Percentiles rank a stretch among this genome's conserved stretches.
These are phyloP conservation scores for Oidium heveae DNA, from an alignment of 2,329 filamentous ascomycete species.

Conservation along the genomic window DNA sequence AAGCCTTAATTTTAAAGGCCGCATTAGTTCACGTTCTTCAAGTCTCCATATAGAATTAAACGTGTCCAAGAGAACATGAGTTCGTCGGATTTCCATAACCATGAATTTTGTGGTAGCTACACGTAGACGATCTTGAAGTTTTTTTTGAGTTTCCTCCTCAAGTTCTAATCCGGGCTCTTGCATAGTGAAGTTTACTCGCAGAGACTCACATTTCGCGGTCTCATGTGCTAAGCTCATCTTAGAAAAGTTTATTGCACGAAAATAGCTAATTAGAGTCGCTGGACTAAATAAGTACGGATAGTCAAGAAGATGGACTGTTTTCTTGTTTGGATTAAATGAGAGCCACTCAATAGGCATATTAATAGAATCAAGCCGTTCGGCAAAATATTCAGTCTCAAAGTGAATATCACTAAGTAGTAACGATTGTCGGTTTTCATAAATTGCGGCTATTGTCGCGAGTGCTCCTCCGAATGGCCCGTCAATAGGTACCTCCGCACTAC, in stretches of 20 bases:
- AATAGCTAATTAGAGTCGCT: slow-evolving; percentile 52
- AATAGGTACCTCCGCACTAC: slow-evolving; percentile 40
- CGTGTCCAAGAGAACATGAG: slow-evolving; percentile 43
- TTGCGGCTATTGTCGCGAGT: slow-evolving; percentile 42
- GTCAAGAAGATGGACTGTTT: slow-evolving; percentile 49
- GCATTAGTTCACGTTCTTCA: slow-evolving; percentile 54
- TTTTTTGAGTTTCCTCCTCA: slow-evolving; percentile 30
- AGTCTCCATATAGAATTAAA: slow-evolving; percentile 80
- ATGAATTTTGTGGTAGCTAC: slow-evolving; percentile 46
- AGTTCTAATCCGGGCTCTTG: slow-evolving; percentile 28
- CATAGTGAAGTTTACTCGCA: slow-evolving; percentile 26
- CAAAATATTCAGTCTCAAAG: slow-evolving; percentile 52
- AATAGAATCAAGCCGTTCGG: slow-evolving; percentile 49
- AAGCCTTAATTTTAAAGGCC: slow-evolving; percentile 70
- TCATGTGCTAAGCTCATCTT: slow-evolving; percentile 64
- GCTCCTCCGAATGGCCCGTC: slow-evolving; percentile 55
- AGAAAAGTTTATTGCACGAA: slow-evolving; percentile 68
- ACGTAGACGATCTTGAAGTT: slow-evolving; percentile 35
- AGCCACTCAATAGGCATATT: slow-evolving; percentile 52
- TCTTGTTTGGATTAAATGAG: slow-evolving; percentile 31
- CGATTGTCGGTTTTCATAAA: slow-evolving; percentile 38
- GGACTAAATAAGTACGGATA: slow-evolving; percentile 59
- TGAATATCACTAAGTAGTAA: slow-evolving; percentile 41
- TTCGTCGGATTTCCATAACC: slow-evolving; percentile 40
- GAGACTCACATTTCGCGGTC: slow-evolving; percentile 32